A percentile compares a stretch with the other conserved stretches of the same genome.
phyloP scores from a whole-genome alignment of 345 rosid genomes.

The Hibiscus trionum region DNA sequence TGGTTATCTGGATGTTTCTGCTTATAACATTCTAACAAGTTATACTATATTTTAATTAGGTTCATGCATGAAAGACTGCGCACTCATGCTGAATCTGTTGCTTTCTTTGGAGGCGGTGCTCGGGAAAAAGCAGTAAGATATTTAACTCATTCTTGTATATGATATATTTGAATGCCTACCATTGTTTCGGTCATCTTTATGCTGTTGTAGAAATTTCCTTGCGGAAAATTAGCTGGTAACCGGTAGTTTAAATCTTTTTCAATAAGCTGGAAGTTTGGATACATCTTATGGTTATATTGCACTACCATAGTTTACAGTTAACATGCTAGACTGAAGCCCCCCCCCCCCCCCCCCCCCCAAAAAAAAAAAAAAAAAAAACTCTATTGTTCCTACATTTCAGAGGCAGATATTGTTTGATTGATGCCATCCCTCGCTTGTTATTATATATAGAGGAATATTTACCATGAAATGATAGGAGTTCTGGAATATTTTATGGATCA shows the following conservation, averaged over 20 bases:
- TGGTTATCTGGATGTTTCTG: slow-evolving; percentile 10
- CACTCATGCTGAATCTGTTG: slow-evolving; percentile 95
- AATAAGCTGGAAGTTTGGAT: neutral
- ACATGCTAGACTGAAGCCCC: neutral
- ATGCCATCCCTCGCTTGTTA: neutral
- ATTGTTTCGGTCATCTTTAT: neutral
- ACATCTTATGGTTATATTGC: neutral
- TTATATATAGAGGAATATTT: neutral
- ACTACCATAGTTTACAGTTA: neutral
- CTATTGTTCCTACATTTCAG: neutral
- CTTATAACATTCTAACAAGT: slow-evolving; percentile 11
- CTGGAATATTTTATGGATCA: neutral
- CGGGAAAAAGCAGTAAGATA: slow-evolving; percentile 93
- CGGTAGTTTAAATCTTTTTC: neutral
- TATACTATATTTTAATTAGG: slow-evolving; percentile 33
- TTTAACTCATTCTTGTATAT: slow-evolving; percentile 8
- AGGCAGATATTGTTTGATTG: neutral
- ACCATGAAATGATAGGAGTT: neutral
- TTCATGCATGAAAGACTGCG: slow-evolving; percentile 99
- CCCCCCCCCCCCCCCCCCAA: too few species aligned
- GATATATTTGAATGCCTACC: neutral
- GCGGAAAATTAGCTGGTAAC: neutral
- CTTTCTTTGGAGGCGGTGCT: slow-evolving; percentile 99
- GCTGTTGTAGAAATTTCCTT: neutral
- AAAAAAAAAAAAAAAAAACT: neutral